Evolutionary conservation across 2,329 filamentous ascomycete genomes (phyloP), one percentile per base, ranked within the genome.

Genomic region (Fusarium piperis): DNA sequence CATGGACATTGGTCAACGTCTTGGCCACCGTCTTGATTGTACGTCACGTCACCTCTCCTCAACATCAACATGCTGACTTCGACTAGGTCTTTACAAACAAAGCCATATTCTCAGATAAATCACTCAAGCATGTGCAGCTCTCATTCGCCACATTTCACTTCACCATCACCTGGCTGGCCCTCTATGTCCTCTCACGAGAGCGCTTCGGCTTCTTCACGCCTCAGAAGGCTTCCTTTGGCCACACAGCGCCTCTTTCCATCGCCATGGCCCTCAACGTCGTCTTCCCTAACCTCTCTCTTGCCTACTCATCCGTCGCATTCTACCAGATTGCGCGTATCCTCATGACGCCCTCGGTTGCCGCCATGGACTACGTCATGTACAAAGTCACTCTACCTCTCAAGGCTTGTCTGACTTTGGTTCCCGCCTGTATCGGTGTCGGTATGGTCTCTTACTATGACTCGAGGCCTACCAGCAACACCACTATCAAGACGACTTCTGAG

Each of bases 261-360:
- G 87, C 90, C 76, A 92, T 93, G 90, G 86, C 88, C 62, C 83
- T 91, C 68, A 92, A 92, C 79, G 90, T 92, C 77, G 89, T 93
- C 71, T 83, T 92, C 33, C 90, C 90, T 15, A 93, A 93, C 77
- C 81, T 92, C 13, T 92, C 89, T 2, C 83, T 93, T 51, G 90
- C 90, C 36, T 91, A 89, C 78, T 92, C 90, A 26, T 88, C 87
- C 59, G 88, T 93, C 53, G 91, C 90, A 46, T 92, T 92, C 79
- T 92, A 92, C 79, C 91, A 93, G 79, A 87, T 92, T 57, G 90
- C 89, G 6, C 87, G 90, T 35, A 91, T 92, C 67, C 83, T 92
- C 15, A 85, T 92, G 33, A 92, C 90, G 1, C 91, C 91, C 6
- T 86, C 84, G 36, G 89, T 91, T 20, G 90, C 90, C 7, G 78